Base-by-base conservation (phyloP, 1,139 yeast genomes). In the Suhomyces anneliseae region DNA sequence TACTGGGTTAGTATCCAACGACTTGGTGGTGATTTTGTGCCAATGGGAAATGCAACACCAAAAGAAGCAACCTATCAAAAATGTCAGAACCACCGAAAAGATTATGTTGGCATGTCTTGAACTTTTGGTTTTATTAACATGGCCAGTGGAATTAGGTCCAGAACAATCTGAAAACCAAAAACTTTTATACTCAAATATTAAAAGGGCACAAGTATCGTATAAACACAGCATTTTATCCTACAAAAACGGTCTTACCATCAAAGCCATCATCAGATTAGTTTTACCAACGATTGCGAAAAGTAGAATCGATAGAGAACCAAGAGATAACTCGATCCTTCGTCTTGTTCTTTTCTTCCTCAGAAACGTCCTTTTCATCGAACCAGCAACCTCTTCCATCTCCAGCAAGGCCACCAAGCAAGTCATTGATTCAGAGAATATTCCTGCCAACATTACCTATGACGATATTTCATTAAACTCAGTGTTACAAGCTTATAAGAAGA, bases 61-160 rank as follows among this genome's bases (percentile, higher is more conserved):
- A 36, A 51, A 58, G 27, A 69, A 60, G 49, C 54, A 54, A 47
- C 57, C 56, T 27, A 64, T 61, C 41, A 69, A 56, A 53, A 68
- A 66, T 54, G 64, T 68, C 37, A 61, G 59, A 42, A 61, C 66
- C 36, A 76, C 78, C 60, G 88, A 83, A 47, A 81, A 84, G 54
- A 76, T 89, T 40, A 85, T 90, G 49, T 64, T 87, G 38, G 79
- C 88, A 7, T 79, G 88, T 53, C 70, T 93, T 48, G 97, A 93
- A 64, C 67, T 95, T 10, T 67, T 93, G 49, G 97, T 90, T 1
- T 82, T 89, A 4, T 72, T 95, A 59, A 87, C 97, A 0, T 88
- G 96, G 90, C 98, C 98, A 0, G 66, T 87, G 7, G 79, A 73
- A 35, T 55, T 70, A 42, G 61, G 58, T 19, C 59, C 62, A 2